phyloP scores from a whole-genome alignment of 345 rosid genomes.

The Syzygium aqueum region DNA sequence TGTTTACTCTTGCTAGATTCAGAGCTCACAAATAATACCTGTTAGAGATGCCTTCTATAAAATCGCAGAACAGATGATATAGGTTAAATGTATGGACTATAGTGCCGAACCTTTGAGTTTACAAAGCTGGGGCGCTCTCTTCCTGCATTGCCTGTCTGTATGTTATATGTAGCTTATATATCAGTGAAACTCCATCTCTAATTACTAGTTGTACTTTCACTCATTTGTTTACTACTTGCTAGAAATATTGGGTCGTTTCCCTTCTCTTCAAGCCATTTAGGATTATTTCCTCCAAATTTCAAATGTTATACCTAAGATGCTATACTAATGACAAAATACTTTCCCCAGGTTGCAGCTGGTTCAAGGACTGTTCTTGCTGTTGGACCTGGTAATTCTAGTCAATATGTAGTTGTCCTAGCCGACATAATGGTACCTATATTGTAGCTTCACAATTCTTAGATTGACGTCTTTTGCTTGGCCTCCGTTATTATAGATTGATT shows the following conservation, averaged over 20 bases:
- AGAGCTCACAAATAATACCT: background rate
- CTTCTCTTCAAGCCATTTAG: background rate
- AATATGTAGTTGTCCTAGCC: background rate
- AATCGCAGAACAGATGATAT: background rate
- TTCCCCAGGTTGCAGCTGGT: constrained; percentile 65
- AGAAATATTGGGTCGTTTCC: background rate
- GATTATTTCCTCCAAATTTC: background rate
- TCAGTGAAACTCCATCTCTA: background rate
- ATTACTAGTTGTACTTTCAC: background rate
- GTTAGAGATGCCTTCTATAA: background rate
- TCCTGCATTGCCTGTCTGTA: background rate
- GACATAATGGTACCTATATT: background rate
- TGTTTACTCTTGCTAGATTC: background rate
- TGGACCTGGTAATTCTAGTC: constrained; percentile 55
- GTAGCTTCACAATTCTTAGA: background rate
- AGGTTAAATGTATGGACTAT: background rate
- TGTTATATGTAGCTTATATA: background rate
- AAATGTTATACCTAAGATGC: background rate
- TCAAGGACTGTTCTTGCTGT: constrained; percentile 84
- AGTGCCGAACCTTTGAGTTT: background rate
- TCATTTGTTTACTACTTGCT: background rate
- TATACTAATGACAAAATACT: background rate
- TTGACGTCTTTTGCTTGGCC: background rate
- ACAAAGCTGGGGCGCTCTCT: background rate
- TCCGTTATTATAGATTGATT: background rate